Percentiles rank a stretch among this genome's conserved stretches.
phyloP scores from a whole-genome alignment of 164 flowering plant species.

The Litsea cubeba region DNA sequence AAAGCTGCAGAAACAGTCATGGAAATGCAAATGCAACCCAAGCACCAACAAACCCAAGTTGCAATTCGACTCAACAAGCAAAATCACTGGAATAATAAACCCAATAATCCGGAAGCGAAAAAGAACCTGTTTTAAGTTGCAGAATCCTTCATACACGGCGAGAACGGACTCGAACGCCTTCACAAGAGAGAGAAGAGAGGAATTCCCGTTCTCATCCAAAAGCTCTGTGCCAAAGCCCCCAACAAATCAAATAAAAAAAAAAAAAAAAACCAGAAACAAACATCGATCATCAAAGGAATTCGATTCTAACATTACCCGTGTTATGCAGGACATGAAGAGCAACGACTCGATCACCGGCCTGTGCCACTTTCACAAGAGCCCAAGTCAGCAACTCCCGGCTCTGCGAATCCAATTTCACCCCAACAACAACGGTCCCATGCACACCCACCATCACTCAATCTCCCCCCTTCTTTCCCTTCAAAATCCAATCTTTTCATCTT shows the following conservation, averaged over 20 bases:
- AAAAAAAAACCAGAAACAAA: not conserved
- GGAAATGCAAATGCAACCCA: not conserved
- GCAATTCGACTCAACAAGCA: not conserved
- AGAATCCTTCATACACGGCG: constrained; percentile 93
- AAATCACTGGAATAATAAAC: not conserved
- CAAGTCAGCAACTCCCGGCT: constrained; percentile 89
- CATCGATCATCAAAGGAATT: not conserved
- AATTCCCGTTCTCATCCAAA: constrained; percentile 10
- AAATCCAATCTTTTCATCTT: not conserved
- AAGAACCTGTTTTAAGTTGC: constrained; percentile 87
- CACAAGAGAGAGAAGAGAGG: constrained; percentile 67
- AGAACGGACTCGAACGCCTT: constrained; percentile 85
- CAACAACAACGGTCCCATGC: constrained; percentile 65
- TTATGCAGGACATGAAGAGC: constrained; percentile 74
- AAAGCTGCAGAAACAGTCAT: not conserved
- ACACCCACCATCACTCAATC: not conserved
- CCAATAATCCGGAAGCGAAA: not conserved
- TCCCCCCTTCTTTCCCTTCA: not conserved
- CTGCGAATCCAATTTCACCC: constrained; percentile 63
- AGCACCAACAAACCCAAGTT: not conserved
- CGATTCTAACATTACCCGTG: constrained; percentile 29
- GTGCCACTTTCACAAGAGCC: constrained; percentile 83
- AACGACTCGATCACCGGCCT: constrained; percentile 73
- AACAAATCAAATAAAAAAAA: not conserved
- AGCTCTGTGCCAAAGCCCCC: not conserved